These are phyloP conservation scores for Globisporangium heterothallicum DNA, from an alignment of 352 stramenopile genomes.

Conservation along the genomic window DNA sequence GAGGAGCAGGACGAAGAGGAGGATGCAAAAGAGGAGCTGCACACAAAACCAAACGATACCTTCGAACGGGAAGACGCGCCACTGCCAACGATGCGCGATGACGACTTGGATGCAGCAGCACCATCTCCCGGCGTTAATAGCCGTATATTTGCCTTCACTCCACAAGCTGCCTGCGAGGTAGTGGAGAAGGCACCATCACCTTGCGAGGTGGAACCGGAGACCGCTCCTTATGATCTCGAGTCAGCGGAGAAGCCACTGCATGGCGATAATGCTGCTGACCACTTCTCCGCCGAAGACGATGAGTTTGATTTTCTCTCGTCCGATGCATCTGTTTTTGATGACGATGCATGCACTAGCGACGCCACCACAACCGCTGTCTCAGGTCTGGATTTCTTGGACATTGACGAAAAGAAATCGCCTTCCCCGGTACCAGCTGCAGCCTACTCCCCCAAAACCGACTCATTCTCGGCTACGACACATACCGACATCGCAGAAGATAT, in stretches of 20 bases:
- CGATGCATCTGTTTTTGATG: conserved; percentile 10
- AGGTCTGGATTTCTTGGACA: conserved; percentile 1
- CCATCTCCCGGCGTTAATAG: neutral
- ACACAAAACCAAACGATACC: neutral
- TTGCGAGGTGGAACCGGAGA: neutral
- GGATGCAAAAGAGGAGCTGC: neutral
- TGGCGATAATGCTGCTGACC: neutral
- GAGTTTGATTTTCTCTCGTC: conserved; percentile 34
- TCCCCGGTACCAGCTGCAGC: neutral
- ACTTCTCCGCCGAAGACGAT: conserved; percentile 6
- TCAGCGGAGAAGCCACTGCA: neutral
- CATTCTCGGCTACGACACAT: conserved; percentile 17
- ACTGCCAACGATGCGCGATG: neutral
- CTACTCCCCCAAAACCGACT: conserved; percentile 1
- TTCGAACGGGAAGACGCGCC: neutral
- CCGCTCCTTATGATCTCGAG: neutral
- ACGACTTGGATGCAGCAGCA: neutral
- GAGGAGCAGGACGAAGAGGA: neutral
- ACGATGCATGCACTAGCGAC: neutral
- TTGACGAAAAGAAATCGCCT: neutral
- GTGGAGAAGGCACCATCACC: neutral
- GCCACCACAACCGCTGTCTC: neutral
- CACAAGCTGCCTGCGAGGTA: neutral
- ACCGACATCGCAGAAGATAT: conserved; percentile 55
- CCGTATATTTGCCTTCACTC: neutral